These are phyloP conservation scores for cucumber (Cucumis sativus) DNA, from an alignment of 306 rosid species.

Conservation along the genomic window Cucumber_9930_V3 NC_026657.2:34598501-34599000, in stretches of 20 bases:
- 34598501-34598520: constrained; percentile 19
- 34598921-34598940: not conserved
- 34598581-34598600: constrained; percentile 94
- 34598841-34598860: constrained; percentile 14
- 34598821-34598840: constrained; percentile 39
- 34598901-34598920: not conserved
- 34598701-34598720: constrained; percentile 58
- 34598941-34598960: too few relatives aligned
- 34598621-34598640: constrained; percentile 97
- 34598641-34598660: constrained; percentile 92
- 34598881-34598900: not conserved
- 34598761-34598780: constrained; percentile 33
- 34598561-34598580: constrained; percentile 92
- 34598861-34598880: not conserved
- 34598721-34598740: constrained; percentile 63
- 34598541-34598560: constrained; percentile 64
- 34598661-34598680: constrained; percentile 65
- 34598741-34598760: constrained; percentile 35
- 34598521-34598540: constrained; percentile 86
- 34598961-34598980: not conserved
- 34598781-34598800: constrained; percentile 55
- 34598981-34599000: not conserved
- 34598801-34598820: constrained; percentile 35
- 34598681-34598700: constrained; percentile 36
- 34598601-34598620: constrained; percentile 99